Conservation (phyloP, 2,329 filamentous ascomycete species). For the Parastagonospora nodorum region DNA sequence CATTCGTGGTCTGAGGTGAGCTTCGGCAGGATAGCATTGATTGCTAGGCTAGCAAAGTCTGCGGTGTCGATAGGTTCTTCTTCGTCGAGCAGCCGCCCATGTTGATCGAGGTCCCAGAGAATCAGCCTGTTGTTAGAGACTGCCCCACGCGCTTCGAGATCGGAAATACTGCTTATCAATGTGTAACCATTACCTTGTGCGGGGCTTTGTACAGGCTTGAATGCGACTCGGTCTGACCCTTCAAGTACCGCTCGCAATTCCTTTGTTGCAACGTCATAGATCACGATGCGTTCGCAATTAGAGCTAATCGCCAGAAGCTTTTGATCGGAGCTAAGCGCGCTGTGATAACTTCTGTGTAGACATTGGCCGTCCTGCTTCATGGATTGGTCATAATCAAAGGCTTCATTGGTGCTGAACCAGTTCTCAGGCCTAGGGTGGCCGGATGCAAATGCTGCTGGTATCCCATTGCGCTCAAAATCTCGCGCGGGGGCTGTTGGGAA, state of each 20-base stretch:
- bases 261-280: conserved; percentile 28
- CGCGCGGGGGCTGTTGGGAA: conserved; percentile 16
- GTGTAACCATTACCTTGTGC: conserved; percentile 22
- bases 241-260: conserved; percentile 31
- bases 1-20: conserved; percentile 33
- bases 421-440: conserved; percentile 17
- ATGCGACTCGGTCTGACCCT: conserved; percentile 22
- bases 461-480: conserved; percentile 18
- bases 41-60: conserved; percentile 27
- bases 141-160: not conserved
- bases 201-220: conserved; percentile 12
- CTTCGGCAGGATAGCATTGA: conserved; percentile 30
- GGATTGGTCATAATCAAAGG: conserved; percentile 15
- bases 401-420: conserved; percentile 14
- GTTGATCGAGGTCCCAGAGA: conserved; percentile 34
- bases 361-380: not conserved
- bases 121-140: conserved; percentile 15
- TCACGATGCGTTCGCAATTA: conserved; percentile 10
- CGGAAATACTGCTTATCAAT: conserved; percentile 19
- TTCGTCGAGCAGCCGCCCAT: conserved; percentile 31
- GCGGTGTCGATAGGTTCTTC: conserved; percentile 32
- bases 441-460: conserved; percentile 16
- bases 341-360: conserved; percentile 7
- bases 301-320: conserved; percentile 33
- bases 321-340: conserved; percentile 24